Evolutionary conservation across 768 basidiomycete genomes (phyloP).

Genomic region (Lactarius vividus): DNA sequence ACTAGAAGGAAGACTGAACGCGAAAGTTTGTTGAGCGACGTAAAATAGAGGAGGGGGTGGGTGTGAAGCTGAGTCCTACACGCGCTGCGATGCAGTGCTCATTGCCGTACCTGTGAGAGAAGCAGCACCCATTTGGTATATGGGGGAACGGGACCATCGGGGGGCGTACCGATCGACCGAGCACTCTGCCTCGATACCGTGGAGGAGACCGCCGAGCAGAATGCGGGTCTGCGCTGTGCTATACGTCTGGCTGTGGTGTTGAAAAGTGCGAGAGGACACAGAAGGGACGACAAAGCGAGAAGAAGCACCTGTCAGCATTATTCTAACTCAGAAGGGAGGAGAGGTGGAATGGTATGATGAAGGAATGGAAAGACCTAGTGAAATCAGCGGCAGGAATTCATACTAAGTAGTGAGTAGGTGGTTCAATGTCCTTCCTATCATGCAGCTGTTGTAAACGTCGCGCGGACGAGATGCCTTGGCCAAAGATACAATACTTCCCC

Average conservation of each 20-base stretch:
- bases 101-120: background rate
- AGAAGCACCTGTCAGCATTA: background rate
- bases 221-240: background rate
- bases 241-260: background rate
- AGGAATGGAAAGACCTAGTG: background rate
- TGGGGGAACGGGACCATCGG: background rate
- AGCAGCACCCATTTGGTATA: background rate
- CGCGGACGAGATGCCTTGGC: too few species aligned
- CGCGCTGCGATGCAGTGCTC: background rate
- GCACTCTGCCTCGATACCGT: conserved; percentile 3
- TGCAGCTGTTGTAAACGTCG: too few species aligned
- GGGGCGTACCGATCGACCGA: conserved; percentile 2
- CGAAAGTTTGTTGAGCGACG: background rate
- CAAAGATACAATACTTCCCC: too few species aligned
- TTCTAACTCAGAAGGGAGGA: too few species aligned
- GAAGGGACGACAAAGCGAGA: background rate
- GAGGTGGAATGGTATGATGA: background rate
- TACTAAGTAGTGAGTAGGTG: background rate
- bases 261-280: background rate
- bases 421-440: too few species aligned
- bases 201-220: background rate
- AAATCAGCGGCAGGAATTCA: too few species aligned
- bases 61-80: background rate
- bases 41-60: too few species aligned
- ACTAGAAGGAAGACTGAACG: conserved; percentile 1